phyloP scores from a whole-genome alignment of 768 basidiomycete species.

The Leccinellum albellum region DNA sequence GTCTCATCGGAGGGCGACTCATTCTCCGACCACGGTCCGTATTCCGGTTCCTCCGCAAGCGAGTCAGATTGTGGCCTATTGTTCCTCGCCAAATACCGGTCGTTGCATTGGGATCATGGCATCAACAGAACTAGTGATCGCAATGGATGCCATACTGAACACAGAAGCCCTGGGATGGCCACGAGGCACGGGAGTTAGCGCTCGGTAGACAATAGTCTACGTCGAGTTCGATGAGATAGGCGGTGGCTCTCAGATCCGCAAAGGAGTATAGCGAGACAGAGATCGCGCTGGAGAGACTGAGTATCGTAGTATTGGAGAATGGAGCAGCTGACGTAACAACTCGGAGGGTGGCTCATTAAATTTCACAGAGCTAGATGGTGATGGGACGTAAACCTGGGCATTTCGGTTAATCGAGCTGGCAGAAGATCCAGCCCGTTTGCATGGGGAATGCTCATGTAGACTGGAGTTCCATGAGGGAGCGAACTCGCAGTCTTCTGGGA shows the following conservation, averaged over 20 bases:
- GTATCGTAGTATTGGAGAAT: neutral
- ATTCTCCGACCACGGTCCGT: slow-evolving; percentile 23
- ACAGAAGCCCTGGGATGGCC: slow-evolving; percentile 38
- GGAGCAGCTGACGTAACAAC: slow-evolving; percentile 8
- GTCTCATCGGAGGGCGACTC: slow-evolving; percentile 28
- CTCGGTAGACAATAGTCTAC: slow-evolving; percentile 27
- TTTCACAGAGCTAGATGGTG: slow-evolving; percentile 2
- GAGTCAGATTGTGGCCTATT: slow-evolving; percentile 12
- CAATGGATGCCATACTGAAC: slow-evolving; percentile 52
- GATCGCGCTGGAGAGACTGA: slow-evolving; percentile 17
- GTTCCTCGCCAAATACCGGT: slow-evolving; percentile 12
- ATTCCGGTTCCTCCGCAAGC: slow-evolving; percentile 15
- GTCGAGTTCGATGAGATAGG: slow-evolving; percentile 30
- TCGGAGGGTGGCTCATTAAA: slow-evolving; percentile 2
- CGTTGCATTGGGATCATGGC: slow-evolving; percentile 47
- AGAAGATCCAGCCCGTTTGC: slow-evolving; percentile 17
- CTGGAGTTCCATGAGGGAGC: slow-evolving; percentile 16
- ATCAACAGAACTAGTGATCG: slow-evolving; percentile 56
- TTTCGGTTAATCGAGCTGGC: slow-evolving; percentile 16
- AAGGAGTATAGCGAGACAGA: slow-evolving; percentile 24
- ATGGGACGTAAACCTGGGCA: slow-evolving; percentile 17
- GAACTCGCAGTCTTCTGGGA: slow-evolving; percentile 51
- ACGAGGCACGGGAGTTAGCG: slow-evolving; percentile 17
- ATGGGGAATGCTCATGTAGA: slow-evolving; percentile 3
- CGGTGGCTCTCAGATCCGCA: slow-evolving; percentile 13